Percentiles rank a stretch among this genome's conserved stretches.
Conservation (phyloP, 768 basidiomycete genomes). For the Kwoniella mangroviensis region DNA sequence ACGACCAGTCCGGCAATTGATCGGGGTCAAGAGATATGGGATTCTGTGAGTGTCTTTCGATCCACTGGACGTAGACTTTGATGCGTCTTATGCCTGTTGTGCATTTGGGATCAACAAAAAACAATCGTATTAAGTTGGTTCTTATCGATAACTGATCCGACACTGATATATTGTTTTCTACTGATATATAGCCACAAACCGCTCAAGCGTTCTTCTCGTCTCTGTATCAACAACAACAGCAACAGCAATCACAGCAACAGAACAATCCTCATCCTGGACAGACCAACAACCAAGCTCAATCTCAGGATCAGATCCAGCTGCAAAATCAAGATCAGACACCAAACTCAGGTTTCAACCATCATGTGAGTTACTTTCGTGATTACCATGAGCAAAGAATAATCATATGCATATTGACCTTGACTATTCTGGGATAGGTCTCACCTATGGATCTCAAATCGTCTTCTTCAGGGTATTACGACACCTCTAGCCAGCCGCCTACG, state of each 20-base stretch:
- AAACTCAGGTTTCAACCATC: too few species aligned
- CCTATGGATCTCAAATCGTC: neutral
- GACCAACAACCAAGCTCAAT: too few species aligned
- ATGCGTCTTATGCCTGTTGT: too few species aligned
- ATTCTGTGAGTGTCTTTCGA: neutral
- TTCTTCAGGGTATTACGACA: neutral
- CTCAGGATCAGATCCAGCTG: neutral
- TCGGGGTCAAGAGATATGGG: neutral
- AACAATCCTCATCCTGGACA: too few species aligned
- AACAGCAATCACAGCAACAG: neutral
- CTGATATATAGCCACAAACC: constrained; percentile 19
- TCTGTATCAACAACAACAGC: neutral
- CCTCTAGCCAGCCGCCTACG: neutral
- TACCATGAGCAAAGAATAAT: too few species aligned
- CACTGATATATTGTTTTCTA: neutral
- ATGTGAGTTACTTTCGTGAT: too few species aligned
- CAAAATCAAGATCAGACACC: too few species aligned
- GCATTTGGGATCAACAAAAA: too few species aligned
- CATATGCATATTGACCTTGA: neutral
- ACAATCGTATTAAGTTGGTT: too few species aligned
- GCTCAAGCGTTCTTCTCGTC: constrained; percentile 24
- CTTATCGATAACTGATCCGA: neutral
- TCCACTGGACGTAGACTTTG: too few species aligned
- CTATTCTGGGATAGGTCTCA: neutral
- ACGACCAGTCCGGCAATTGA: neutral